These are phyloP conservation scores for Crithidia expoeki DNA, from an alignment of 208 protist genomes.

Conservation along the genomic window DNA sequence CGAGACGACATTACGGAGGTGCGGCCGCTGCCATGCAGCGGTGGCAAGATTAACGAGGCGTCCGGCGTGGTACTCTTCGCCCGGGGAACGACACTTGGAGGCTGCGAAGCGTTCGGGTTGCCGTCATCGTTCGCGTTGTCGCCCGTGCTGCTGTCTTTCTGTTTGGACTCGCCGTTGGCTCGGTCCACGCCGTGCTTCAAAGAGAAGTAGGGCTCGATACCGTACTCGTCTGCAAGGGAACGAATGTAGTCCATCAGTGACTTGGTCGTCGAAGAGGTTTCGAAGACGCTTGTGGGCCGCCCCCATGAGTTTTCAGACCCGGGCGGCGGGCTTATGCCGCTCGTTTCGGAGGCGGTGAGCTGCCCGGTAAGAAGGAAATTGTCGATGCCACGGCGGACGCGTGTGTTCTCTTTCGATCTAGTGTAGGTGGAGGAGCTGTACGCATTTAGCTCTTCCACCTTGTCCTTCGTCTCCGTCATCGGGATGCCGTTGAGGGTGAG, in stretches of 20 bases:
- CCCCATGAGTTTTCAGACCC: constrained; percentile 1
- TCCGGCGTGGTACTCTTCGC: constrained; percentile 4
- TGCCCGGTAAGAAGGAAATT: constrained; percentile 25
- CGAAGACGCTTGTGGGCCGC: constrained; percentile 12
- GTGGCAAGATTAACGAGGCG: neutral
- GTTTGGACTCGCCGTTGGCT: neutral
- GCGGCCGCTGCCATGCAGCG: constrained; percentile 10
- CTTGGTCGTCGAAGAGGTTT: neutral
- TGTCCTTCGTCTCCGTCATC: constrained; percentile 3
- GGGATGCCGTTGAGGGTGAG: constrained; percentile 15
- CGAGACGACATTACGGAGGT: neutral
- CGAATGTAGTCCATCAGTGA: constrained; percentile 26
- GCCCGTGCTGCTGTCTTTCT: neutral
- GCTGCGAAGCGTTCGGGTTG: constrained; percentile 1
- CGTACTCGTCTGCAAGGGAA: constrained; percentile 16
- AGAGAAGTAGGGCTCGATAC: constrained; percentile 17
- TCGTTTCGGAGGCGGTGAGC: constrained; percentile 8
- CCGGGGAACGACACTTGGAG: constrained; percentile 9
- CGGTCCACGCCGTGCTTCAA: neutral
- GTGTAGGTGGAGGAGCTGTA: constrained; percentile 19
- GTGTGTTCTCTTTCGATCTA: constrained; percentile 6
- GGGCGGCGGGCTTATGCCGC: constrained; percentile 6
- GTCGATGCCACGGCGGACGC: constrained; percentile 23
- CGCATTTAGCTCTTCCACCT: constrained; percentile 4
- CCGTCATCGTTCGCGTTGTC: neutral